Evolutionary conservation across 805 yeast genomes (phyloP), one percentile per base, ranked within the genome.

Genomic region (Saccharomycodes ludwigii): DNA sequence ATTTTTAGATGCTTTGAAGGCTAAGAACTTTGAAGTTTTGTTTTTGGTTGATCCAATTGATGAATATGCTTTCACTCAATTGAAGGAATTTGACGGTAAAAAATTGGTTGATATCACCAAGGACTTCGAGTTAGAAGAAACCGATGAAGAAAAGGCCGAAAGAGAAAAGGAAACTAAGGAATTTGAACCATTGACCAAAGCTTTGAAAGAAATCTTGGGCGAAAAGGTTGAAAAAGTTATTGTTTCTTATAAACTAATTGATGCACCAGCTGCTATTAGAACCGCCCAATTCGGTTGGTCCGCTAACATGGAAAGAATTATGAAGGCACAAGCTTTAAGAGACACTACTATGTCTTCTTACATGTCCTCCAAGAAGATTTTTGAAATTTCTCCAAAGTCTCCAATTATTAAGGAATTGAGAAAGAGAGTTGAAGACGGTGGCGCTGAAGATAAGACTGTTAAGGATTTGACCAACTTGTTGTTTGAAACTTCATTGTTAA

Each of bases 241-340:
- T 59, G 95, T 91, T 45, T 85, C 97, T 45, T 93, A 88, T 71
- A 85, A 84, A 68, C 76, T 91, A 58, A 84, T 86, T 52, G 96
- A 86, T 58, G 86, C 97, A 37, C 99, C 99, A 64, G 98, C 98
- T 63, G 98, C 98, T 51, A 91, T 91, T 62, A 85, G 98, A 76
- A 91, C 98, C 49, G 97, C 96, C 50, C 97, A 91, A 72, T 91
- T 91, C 64, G 98, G 99, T 63, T 91, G 99, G 99, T 91, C 98
- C 48, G 99, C 99, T 56, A 91, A 91, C 75, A 91, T 91, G 98
- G 99, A 91, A 74, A 88, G 98, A 80, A 91, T 91, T 75, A 91
- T 91, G 99, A 91, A 91, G 75, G 98, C 98, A 41, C 99, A 91
- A 73, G 98, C 99, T 52, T 71, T 91, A 56, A 85, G 97, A 72